Base-by-base conservation (phyloP, 1,284 basidiomycete species). In the Xerocomus minutiporus region DNA sequence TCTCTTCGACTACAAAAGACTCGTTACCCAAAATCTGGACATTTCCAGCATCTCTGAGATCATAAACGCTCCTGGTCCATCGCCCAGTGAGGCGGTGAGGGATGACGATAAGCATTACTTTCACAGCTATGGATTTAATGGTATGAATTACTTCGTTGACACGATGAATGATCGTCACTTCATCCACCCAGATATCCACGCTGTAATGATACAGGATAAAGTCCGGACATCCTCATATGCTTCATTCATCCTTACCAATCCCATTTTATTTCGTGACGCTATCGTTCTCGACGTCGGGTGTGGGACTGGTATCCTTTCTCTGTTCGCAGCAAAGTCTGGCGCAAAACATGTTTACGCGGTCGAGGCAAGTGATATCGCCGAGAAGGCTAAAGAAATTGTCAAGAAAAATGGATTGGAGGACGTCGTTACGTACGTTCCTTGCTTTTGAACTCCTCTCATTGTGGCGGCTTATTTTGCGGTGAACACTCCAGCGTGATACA, bases 41-140 rank as follows among this genome's bases (percentile, higher is more conserved):
- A 57, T 79, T 3, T 56, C 75, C 1, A 70, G 64, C 46, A 61
- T 81, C 32, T 61, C 74, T 6, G 78, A 78, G 25, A 74, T 73
- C 25, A 56, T 75, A 4, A 67, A 69, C 15, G 76, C 77, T 41
- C 64, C 74, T 7, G 69, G 63, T 8, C 61, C 66, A n/a, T 64
- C 67, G 15, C 59, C 67, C 43, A 59, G 58, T 6, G 64, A 61
- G 17, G 54, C 65, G 12, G 39, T 54, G 29, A 73, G 85, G 35
- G 91, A 95, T 60, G 91, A 97, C 61, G 96, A 98, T 68, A 82
- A 89, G 0, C 91, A 97, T 67, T 99, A 99, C 71, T 99, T 98
- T 71, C 81, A 91, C 56, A 91, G 88, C 58, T 98, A 99, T 64
- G 89, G 82, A n/a, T 86, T 86, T 59, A 96, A 97, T 63, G 93